These are phyloP conservation scores for Eragrostis nindensis DNA, from an alignment of 176 grass and related monocot genomes.

Conservation along the genomic window DNA sequence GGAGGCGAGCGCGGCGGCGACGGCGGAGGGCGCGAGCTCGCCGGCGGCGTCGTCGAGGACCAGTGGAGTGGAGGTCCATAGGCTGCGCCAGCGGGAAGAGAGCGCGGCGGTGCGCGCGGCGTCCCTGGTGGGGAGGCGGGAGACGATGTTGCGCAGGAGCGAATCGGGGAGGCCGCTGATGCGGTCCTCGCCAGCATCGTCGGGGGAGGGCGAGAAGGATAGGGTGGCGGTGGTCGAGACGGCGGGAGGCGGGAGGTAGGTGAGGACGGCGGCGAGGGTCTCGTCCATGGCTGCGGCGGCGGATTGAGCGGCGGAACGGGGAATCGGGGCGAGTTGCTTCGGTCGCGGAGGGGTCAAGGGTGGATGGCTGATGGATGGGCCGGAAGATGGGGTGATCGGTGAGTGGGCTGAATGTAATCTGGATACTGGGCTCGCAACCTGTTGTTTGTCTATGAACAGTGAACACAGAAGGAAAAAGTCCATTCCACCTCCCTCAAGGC, in stretches of 20 bases:
- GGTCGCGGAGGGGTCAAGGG: too few species aligned
- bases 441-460: background rate
- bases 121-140: slow-evolving; percentile 53
- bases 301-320: background rate
- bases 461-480: too few species aligned
- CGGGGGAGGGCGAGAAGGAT: background rate
- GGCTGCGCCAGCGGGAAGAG: slow-evolving; percentile 50
- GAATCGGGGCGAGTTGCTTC: background rate
- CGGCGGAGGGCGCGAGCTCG: slow-evolving; percentile 5
- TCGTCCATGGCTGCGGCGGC: slow-evolving; percentile 28
- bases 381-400: background rate
- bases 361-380: background rate
- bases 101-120: slow-evolving; percentile 48
- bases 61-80: slow-evolving; percentile 44
- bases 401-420: background rate
- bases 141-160: slow-evolving; percentile 49
- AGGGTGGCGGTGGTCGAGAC: slow-evolving; percentile 3
- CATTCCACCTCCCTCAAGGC: too few species aligned
- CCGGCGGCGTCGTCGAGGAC: slow-evolving; percentile 34
- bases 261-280: slow-evolving; percentile 43
- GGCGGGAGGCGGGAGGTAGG: slow-evolving; percentile 36
- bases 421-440: background rate
- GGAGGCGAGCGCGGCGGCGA: slow-evolving; percentile 30
- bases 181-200: slow-evolving; percentile 25
- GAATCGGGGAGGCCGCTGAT: slow-evolving; percentile 39